phyloP scores from a whole-genome alignment of 805 yeast species.

The Wickerhamiella nectarea region DNA sequence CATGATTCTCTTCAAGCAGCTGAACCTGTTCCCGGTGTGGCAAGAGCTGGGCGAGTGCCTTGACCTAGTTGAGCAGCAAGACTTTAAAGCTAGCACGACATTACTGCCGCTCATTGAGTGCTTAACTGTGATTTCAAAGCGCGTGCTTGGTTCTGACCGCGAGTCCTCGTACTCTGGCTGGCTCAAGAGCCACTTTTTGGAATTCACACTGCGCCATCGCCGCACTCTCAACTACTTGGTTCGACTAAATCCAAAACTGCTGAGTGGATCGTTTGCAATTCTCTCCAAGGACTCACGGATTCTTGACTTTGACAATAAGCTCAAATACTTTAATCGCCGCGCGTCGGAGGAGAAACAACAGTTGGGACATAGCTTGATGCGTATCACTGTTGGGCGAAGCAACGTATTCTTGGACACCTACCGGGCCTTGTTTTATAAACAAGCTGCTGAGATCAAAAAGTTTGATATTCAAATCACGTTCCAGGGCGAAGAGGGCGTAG shows the following conservation, averaged over 20 bases:
- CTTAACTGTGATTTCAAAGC: slow-evolving; percentile 91
- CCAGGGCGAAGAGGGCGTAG: slow-evolving; percentile 89
- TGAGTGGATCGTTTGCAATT: slow-evolving; percentile 92
- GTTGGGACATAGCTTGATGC: slow-evolving; percentile 31
- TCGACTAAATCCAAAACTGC: slow-evolving; percentile 73
- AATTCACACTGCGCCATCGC: slow-evolving; percentile 80
- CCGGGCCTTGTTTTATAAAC: slow-evolving; percentile 64
- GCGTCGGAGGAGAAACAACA: slow-evolving; percentile 22
- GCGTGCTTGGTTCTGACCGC: slow-evolving; percentile 46
- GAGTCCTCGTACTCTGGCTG: slow-evolving; percentile 47
- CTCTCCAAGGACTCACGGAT: slow-evolving; percentile 78
- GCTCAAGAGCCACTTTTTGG: slow-evolving; percentile 62
- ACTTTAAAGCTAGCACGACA: slow-evolving; percentile 60
- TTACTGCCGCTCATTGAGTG: slow-evolving; percentile 80
- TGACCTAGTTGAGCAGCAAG: slow-evolving; percentile 41
- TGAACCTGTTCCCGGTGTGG: slow-evolving; percentile 74
- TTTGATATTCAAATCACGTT: slow-evolving; percentile 54
- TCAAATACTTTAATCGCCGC: slow-evolving; percentile 66
- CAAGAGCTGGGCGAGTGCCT: slow-evolving; percentile 54
- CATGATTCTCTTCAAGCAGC: slow-evolving; percentile 32
- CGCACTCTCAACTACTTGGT: slow-evolving; percentile 85
- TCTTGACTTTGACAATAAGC: slow-evolving; percentile 87
- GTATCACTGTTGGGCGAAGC: slow-evolving; percentile 65
- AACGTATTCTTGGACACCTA: slow-evolving; percentile 88
- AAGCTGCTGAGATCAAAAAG: slow-evolving; percentile 46